phyloP scores from a whole-genome alignment of 2,329 filamentous ascomycete species.

The Colletotrichum sublineola region DNA sequence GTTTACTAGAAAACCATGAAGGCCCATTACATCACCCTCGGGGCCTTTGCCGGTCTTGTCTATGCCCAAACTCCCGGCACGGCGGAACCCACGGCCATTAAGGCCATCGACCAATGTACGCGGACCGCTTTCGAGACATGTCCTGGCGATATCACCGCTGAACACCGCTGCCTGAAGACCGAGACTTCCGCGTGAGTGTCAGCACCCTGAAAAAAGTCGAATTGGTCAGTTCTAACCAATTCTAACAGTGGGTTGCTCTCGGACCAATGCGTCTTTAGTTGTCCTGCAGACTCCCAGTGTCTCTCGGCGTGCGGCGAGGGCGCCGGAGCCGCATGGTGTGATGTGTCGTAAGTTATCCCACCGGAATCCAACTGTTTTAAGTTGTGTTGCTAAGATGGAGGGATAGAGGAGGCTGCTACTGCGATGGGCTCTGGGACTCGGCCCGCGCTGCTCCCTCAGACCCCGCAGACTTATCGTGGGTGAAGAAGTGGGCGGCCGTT shows the following conservation, averaged over 20 bases:
- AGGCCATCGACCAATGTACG: not conserved
- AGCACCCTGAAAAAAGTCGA: too few relatives aligned
- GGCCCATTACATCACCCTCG: not conserved
- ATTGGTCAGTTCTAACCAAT: too few relatives aligned
- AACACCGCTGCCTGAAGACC: not conserved
- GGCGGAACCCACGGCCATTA: too few relatives aligned
- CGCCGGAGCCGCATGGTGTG: not conserved
- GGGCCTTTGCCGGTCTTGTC: not conserved
- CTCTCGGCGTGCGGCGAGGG: not conserved
- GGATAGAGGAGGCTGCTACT: not conserved
- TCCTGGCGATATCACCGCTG: not conserved
- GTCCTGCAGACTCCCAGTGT: not conserved
- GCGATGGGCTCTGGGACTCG: not conserved
- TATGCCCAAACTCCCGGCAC: not conserved
- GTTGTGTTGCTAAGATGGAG: not conserved
- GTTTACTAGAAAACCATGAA: not conserved
- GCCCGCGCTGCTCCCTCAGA: not conserved
- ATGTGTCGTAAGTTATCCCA: not conserved
- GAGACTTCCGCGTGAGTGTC: not conserved
- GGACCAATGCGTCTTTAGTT: conserved; percentile 1
- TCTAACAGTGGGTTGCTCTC: not conserved
- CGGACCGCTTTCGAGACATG: not conserved
- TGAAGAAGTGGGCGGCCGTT: conserved; percentile 51
- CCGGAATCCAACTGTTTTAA: too few relatives aligned
- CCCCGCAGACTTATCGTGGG: conserved; percentile 45